Evolutionary conservation across 2,329 filamentous ascomycete genomes (phyloP).

Genomic region (Shiraia bambusicola): DNA sequence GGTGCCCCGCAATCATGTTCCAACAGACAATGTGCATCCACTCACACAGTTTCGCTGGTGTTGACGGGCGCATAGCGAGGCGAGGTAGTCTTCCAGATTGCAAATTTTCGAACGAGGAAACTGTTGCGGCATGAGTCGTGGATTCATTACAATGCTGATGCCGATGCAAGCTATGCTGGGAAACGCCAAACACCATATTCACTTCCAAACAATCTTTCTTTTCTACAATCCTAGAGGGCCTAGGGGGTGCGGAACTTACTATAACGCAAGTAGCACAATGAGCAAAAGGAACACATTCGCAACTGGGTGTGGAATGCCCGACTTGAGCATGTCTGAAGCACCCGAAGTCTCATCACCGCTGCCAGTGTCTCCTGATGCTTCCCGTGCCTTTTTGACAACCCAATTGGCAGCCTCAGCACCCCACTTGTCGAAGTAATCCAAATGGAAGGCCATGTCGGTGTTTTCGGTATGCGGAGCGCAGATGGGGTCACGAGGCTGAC

Average conservation of each 20-base stretch:
- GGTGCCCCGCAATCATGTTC: neutral
- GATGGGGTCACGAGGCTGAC: conserved; percentile 62
- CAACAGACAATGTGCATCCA: neutral
- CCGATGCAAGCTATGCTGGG: conserved; percentile 1
- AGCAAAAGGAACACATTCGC: conserved; percentile 26
- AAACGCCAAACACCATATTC: conserved; percentile 1
- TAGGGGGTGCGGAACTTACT: conserved; percentile 21
- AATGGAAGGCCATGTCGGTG: conserved; percentile 58
- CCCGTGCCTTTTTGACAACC: conserved; percentile 22
- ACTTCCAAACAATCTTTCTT: conserved; percentile 6
- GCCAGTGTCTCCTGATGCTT: conserved; percentile 13
- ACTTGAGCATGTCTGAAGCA: conserved; percentile 19
- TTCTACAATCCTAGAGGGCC: conserved; percentile 1
- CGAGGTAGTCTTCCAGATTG: conserved; percentile 22
- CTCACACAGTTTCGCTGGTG: conserved; percentile 19
- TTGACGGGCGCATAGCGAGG: conserved; percentile 22
- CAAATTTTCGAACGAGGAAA: conserved; percentile 21
- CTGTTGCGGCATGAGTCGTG: conserved; percentile 21
- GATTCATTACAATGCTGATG: conserved; percentile 4
- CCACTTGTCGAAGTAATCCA: conserved; percentile 55
- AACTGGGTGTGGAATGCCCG: conserved; percentile 25
- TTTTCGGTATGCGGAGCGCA: conserved; percentile 54
- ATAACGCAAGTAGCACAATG: conserved; percentile 18
- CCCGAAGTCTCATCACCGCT: conserved; percentile 14
- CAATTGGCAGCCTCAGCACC: conserved; percentile 25